Base-by-base conservation (phyloP, 768 basidiomycete species). In the Filobasidium floriforme region DNA sequence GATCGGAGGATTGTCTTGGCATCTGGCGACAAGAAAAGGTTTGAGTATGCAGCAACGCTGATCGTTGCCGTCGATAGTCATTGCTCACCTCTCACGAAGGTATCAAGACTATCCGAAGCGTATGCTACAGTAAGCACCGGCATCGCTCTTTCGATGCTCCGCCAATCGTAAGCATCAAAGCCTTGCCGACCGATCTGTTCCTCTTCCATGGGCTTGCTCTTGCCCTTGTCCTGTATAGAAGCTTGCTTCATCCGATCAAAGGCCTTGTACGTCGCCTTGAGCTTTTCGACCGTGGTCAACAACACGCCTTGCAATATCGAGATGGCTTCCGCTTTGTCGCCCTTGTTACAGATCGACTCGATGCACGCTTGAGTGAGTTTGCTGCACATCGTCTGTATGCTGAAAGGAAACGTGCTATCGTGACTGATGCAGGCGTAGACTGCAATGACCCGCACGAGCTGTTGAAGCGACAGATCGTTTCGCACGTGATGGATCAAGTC, bases 401-500 rank as follows among this genome's bases (percentile, higher is more conserved):
- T 86, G 71, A 84, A 86, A 10, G 85, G 83, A 55, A 93, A 84
- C 22, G 89, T 86, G 1, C 89, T 85, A 74, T 96, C 92, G 79
- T 97, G 94, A 60, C 96, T 84, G 73, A 90, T 86, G 59, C 87
- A 86, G 1, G 92, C 89, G 76, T 90, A 96, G 62, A 89, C 85
- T 71, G 88, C 86, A 28, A 92, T 86, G 65, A 94, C 85, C 19
- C 85, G 85, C 4, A 85, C 82, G 22, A 97, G 81, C 73, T 94
- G 92, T 10, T 84, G 77, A 5, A 87, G 82, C 1, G 86, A 85
- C 44, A 98, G 84, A 22, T 97, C 92, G 54, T 81, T 82, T 60
- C 91, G 88, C 65, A 93, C 84, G 73, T 96, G 91, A 74, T 97
- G 92, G 63, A 96, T 87, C 12, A 97, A 83, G 78, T 99, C 96